Base-by-base conservation (phyloP, 148 eudicot species). In the Amaranthus palmeri region DNA sequence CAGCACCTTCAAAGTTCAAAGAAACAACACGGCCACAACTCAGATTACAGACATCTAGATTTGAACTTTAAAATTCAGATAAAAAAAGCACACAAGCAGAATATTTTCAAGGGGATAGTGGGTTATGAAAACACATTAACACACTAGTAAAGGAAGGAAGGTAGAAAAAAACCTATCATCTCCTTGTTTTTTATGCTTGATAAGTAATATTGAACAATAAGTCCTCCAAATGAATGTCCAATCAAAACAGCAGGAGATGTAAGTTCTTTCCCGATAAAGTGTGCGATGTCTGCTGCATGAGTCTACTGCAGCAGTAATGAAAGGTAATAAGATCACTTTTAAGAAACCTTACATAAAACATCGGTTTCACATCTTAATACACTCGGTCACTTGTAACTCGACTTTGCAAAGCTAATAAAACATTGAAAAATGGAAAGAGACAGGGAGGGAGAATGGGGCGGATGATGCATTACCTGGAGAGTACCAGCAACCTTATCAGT, bases 191-290 rank as follows among this genome's bases (percentile, higher is more conserved):
- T 67, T 51, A 76, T 72, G 72, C 78, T 80, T 36, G 96, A 88
- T 52, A 90, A 77, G 84, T 92, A 92, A 74, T 84, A 85, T 77
- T 92, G 98, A 80, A 92, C 96, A 58, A 90, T 85, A 15, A 88
- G 90, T 40, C 98, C 96, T 65, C 98, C 98, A 88, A 92, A 92
- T 41, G 98, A 92, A 81, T 92, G 98, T 49, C 96, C 98, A 76
- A 90, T 74, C 81, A 92, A 83, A 64, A 90, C 88, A 36, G 96
- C 88, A 48, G 88, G 85, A 15, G 78, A 73, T 25, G 60, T 75
- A 48, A 89, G 74, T 75, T 90, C 88, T 58, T 77, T 81, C 54
- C 71, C 71, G 72, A 92, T 90, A 77, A 90, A 90, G 80, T 90
- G 86, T 71, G 92, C 93, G 73, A 92, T 79, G 80, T 87, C 91